These are phyloP conservation scores for Leonotis leonurus DNA, from an alignment of 257 asterid species.

Conservation along the genomic window DNA sequence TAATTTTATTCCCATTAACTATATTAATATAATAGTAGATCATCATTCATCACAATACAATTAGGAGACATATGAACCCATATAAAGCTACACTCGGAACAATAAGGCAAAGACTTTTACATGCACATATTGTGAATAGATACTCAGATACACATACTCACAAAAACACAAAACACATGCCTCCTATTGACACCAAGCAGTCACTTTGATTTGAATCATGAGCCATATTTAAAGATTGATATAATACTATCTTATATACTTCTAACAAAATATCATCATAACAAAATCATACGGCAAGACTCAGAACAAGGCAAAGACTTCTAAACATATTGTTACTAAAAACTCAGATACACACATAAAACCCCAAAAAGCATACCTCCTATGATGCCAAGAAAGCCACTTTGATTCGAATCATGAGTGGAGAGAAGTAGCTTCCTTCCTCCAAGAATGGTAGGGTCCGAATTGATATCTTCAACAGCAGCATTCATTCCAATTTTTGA, in stretches of 20 bases:
- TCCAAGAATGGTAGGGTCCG: constrained; percentile 49
- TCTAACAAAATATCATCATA: no score
- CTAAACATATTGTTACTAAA: background rate
- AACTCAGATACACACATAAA: background rate
- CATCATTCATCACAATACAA: no score
- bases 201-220: no score
- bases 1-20: no score
- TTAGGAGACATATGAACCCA: no score
- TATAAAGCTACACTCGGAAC: background rate
- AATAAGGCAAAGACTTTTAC: background rate
- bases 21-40: no score
- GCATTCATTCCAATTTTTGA: constrained; percentile 71
- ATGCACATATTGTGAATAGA: background rate
- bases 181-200: no score
- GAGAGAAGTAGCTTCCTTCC: constrained; percentile 48
- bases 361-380: constrained; percentile 41
- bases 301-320: no score
- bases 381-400: constrained; percentile 64
- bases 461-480: constrained; percentile 69
- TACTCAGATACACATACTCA: background rate
- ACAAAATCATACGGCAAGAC: no score
- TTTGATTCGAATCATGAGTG: constrained; percentile 53
- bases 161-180: background rate
- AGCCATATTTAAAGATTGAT: no score
- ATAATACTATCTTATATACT: no score